phyloP scores from a whole-genome alignment of 768 basidiomycete species.

The Pleurotus citrinopileatus region DNA sequence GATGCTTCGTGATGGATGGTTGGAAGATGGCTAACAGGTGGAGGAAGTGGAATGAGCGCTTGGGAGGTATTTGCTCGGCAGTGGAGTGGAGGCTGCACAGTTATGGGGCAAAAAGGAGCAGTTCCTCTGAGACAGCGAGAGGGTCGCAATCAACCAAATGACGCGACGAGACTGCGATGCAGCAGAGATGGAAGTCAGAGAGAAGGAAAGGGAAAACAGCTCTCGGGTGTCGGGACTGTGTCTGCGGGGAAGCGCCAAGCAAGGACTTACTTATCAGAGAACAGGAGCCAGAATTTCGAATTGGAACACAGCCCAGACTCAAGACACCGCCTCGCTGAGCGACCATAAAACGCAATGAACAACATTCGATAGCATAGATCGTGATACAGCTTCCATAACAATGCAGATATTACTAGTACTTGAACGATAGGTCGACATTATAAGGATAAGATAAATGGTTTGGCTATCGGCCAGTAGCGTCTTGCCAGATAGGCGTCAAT shows the following conservation, averaged over 20 bases:
- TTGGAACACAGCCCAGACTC: no score
- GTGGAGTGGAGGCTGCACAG: not conserved
- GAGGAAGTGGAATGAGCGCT: not conserved
- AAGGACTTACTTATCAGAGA: no score
- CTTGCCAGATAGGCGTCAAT: slow-evolving; percentile 65
- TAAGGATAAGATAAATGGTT: slow-evolving; percentile 12
- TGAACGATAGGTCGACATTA: not conserved
- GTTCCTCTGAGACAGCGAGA: not conserved
- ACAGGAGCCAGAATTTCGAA: no score
- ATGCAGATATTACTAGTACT: not conserved
- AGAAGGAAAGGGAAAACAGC: not conserved
- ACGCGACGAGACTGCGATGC: not conserved
- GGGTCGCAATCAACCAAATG: slow-evolving; percentile 2
- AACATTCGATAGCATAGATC: no score
- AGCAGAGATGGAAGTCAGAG: not conserved
- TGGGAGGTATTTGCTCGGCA: not conserved
- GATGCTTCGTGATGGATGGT: not conserved
- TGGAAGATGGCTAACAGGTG: not conserved
- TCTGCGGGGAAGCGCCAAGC: not conserved
- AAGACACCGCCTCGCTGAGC: no score
- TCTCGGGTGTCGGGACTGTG: not conserved
- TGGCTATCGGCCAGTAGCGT: slow-evolving; percentile 25
- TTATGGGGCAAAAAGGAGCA: not conserved
- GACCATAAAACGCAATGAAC: no score
- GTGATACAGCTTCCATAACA: not conserved